Base-by-base conservation (phyloP, 2,329 filamentous ascomycete species). In the Colletotrichum graminicola region DNA sequence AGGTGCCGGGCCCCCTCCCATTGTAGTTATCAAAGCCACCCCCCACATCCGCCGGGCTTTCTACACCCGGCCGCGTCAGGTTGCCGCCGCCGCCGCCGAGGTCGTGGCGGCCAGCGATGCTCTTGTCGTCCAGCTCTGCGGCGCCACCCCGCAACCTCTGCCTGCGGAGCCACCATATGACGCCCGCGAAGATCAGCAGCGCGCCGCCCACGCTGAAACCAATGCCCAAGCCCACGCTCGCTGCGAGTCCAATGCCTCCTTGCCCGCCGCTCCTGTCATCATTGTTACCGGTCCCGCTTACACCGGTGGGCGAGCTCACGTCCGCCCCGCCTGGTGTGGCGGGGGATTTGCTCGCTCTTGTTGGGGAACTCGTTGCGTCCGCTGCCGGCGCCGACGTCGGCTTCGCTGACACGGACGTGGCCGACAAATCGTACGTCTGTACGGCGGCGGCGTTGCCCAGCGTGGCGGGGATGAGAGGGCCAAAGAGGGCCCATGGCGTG, bases 361-460 rank as follows among this genome's bases (percentile, higher is more conserved):
- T 59, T 16, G 59, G 57, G 18, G 36, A 32, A 18, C 29, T 43
- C 11, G 68, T 71, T 43, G 36, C 29, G 2, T 60, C 57, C 0
- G 67, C 49, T 32, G 62, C 16, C 21, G 47, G 55, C 21, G 7
- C 18, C 6, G 18, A 2, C 43, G 43, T 45, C 1, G 67, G 54
- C 32, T 56, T 7, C 29, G 67, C 63, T 32, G 64, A 56, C 3
- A 57, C 23, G n/a, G 56, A 34, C 12, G 39, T 12, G 34, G 64
- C 57, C 32, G 29, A 26, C 1, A 23, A 16, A 23, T 63, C 39
- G 39, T 63, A 26, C 26, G 65, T 71, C 59, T 71, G 68, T 11
- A 68, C 68, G 36, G 68, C 68, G 36, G 23, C 41, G 34, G 68
- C 68, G 39, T 71, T 71, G 26, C 68, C 68, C 10, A 59, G 68